Evolutionary conservation across 176 grass and related monocot species (phyloP).

Genomic region (Musa schizocarpa): DNA sequence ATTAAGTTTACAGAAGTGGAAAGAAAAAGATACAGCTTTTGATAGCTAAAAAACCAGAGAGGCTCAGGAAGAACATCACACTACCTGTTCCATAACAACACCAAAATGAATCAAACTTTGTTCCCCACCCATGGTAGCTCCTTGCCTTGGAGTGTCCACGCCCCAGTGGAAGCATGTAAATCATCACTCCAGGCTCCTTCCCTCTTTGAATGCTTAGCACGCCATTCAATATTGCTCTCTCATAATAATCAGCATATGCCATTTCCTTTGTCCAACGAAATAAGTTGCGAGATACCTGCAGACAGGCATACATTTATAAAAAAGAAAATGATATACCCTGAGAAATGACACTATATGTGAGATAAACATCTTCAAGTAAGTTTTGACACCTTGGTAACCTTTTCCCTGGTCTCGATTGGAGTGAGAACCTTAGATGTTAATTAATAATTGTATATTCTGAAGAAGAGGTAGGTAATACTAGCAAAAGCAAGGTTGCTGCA

Average conservation of each 20-base stretch:
- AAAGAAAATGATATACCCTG: neutral
- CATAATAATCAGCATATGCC: conserved; percentile 69
- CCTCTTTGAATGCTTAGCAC: conserved; percentile 93
- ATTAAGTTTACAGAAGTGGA: too few relatives aligned
- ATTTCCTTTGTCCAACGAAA: conserved; percentile 96
- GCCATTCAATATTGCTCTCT: conserved; percentile 73
- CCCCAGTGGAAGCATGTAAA: conserved; percentile 89
- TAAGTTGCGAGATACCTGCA: conserved; percentile 71
- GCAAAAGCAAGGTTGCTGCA: conserved; percentile 18
- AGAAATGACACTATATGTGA: neutral
- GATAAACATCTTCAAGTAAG: neutral
- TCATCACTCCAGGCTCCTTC: conserved; percentile 81
- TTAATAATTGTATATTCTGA: too few relatives aligned
- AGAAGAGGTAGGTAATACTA: neutral
- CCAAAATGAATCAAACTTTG: conserved; percentile 66
- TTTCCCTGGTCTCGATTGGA: too few relatives aligned
- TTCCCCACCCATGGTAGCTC: conserved; percentile 82
- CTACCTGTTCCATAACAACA: conserved; percentile 95
- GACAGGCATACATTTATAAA: neutral
- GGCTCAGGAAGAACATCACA: conserved; percentile 7
- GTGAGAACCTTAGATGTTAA: too few relatives aligned
- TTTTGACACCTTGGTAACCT: too few relatives aligned
- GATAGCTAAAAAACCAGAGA: neutral
- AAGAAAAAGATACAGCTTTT: too few relatives aligned
- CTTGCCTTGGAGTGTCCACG: conserved; percentile 63